Percentiles rank a stretch among this genome's conserved stretches.
These are phyloP conservation scores for Acorus calamus DNA, from an alignment of 106 monocot genomes.

Conservation along the genomic window DNA sequence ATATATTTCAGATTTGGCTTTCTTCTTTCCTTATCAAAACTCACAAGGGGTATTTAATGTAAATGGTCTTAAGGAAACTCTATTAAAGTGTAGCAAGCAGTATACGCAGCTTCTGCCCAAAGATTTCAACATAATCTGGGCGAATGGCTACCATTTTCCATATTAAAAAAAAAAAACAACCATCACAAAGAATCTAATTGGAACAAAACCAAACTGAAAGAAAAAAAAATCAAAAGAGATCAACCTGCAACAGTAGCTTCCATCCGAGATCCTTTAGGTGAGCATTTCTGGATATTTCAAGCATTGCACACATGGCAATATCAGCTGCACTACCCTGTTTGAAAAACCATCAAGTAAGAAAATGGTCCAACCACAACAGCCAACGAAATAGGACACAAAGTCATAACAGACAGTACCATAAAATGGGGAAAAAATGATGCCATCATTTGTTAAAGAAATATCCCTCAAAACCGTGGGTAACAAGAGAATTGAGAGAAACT, in stretches of 20 bases:
- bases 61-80: too few species aligned
- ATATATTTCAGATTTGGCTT: too few species aligned
- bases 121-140: too few species aligned
- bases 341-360: conserved; percentile 4
- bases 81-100: too few species aligned
- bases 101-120: too few species aligned
- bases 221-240: background rate
- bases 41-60: too few species aligned
- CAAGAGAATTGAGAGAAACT: background rate
- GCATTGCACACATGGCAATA: conserved; percentile 99
- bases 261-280: conserved; percentile 83
- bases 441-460: background rate
- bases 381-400: background rate
- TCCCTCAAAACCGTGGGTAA: background rate
- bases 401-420: background rate
- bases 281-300: conserved; percentile 69
- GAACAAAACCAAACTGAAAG: background rate
- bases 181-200: background rate
- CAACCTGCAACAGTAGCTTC: conserved; percentile 84
- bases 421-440: background rate
- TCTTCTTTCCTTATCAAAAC: too few species aligned
- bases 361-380: background rate
- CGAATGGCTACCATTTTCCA: too few species aligned
- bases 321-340: conserved; percentile 94
- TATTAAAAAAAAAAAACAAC: background rate